Percentiles rank a stretch among this genome's conserved stretches.
phyloP scores from a whole-genome alignment of 1,139 yeast genomes.

The Suhomyces atakaporum region DNA sequence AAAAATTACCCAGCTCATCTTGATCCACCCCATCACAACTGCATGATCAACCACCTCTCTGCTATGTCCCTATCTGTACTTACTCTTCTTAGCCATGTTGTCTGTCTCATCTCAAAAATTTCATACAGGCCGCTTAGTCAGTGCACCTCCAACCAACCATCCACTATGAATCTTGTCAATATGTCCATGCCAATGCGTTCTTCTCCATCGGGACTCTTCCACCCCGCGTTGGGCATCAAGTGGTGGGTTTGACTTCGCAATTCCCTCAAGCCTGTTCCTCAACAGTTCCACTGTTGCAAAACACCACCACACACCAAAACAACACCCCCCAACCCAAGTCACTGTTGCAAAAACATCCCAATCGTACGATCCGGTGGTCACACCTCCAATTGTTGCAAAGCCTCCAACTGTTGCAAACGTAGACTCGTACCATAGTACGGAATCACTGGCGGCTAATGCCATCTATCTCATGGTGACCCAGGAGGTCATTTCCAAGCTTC shows the following conservation, averaged over 20 bases:
- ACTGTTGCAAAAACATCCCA: too few species aligned
- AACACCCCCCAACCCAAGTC: background rate
- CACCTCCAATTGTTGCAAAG: too few species aligned
- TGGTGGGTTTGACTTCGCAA: slow-evolving; percentile 28
- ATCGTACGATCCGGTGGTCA: too few species aligned
- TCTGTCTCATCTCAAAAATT: slow-evolving; percentile 11
- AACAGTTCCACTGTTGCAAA: too few species aligned
- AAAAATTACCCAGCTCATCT: too few species aligned
- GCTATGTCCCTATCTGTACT: slow-evolving; percentile 14
- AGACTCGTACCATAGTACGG: too few species aligned
- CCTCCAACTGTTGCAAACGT: too few species aligned
- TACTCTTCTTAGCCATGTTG: slow-evolving; percentile 35
- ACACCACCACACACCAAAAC: too few species aligned
- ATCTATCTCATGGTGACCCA: slow-evolving; percentile 5
- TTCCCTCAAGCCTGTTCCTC: too few species aligned
- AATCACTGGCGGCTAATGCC: slow-evolving; percentile 1
- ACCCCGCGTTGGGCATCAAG: slow-evolving; percentile 18
- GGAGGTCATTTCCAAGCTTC: slow-evolving; percentile 5
- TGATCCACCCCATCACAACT: too few species aligned
- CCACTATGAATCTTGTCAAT: slow-evolving; percentile 7
- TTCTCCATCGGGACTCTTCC: slow-evolving; percentile 4
- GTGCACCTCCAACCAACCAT: background rate
- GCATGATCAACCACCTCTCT: too few species aligned
- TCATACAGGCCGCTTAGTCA: slow-evolving; percentile 2
- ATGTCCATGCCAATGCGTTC: slow-evolving; percentile 2